These are phyloP conservation scores for Taphrina wiesneri DNA, from an alignment of 1,139 yeast genomes.

Conservation along the genomic window DNA sequence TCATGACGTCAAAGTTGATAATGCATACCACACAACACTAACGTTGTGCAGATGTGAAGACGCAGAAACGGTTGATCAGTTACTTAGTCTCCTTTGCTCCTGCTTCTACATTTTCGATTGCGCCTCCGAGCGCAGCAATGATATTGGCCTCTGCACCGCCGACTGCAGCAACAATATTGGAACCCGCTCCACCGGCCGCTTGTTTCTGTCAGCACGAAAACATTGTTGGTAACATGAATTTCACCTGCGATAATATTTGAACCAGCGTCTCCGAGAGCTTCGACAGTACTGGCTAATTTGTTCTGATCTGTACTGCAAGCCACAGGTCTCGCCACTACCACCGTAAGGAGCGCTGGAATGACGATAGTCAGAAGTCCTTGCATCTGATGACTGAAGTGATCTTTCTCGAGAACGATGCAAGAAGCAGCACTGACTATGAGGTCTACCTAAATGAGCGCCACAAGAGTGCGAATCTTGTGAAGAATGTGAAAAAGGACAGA, in stretches of 20 bases:
- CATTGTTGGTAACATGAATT: too few species aligned
- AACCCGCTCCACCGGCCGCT: slow-evolving; percentile 2
- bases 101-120: background rate
- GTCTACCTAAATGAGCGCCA: background rate
- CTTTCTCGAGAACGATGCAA: too few species aligned
- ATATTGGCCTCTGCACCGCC: background rate
- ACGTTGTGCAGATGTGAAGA: too few species aligned
- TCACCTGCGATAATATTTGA: background rate
- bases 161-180: background rate
- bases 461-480: background rate
- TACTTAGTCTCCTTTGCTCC: too few species aligned
- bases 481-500: too few species aligned
- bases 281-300: background rate
- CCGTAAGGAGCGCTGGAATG: too few species aligned
- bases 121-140: slow-evolving; percentile 10
- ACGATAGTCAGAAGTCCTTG: too few species aligned
- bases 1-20: too few species aligned
- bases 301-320: background rate
- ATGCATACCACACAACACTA: too few species aligned
- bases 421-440: too few species aligned
- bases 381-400: too few species aligned
- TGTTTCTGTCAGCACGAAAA: background rate
- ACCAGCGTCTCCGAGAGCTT: background rate
- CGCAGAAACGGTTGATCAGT: too few species aligned
- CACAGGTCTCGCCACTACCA: background rate